These are phyloP conservation scores for Lunularia cruciata DNA, from an alignment of 225 moss, liverwort and hornwort species.

Conservation along the genomic window DNA sequence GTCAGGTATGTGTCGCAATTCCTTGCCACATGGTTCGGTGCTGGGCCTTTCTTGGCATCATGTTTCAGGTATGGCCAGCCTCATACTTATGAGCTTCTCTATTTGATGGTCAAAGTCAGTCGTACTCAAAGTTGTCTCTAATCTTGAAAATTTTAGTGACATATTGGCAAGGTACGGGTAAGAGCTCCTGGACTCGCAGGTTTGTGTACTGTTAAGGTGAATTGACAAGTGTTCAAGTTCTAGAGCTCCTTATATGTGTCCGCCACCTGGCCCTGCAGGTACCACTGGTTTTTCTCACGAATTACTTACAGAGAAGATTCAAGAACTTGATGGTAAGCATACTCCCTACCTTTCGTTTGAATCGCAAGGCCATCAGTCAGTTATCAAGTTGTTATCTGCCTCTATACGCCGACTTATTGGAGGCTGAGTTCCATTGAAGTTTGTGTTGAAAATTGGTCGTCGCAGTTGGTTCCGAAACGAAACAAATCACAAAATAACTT, in stretches of 20 bases:
- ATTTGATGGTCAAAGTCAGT: not conserved
- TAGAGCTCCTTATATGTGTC: not conserved
- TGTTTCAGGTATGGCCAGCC: conserved; percentile 67
- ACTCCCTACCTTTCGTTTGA: not conserved
- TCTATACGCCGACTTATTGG: no score
- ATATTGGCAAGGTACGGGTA: no score
- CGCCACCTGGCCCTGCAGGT: conserved; percentile 48
- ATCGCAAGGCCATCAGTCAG: no score
- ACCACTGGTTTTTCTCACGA: conserved; percentile 79
- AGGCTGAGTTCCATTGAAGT: no score
- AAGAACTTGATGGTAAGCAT: conserved; percentile 71
- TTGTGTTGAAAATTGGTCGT: no score
- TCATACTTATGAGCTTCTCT: not conserved
- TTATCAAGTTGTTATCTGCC: no score
- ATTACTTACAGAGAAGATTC: conserved; percentile 61
- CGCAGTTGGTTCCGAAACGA: no score
- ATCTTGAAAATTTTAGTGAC: not conserved
- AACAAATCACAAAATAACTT: no score
- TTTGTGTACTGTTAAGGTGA: no score
- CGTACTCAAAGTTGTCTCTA: no score
- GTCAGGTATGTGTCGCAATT: conserved; percentile 79
- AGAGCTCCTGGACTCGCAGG: no score
- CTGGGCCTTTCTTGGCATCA: conserved; percentile 97
- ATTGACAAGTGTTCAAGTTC: no score
- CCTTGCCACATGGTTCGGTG: conserved; percentile 97